Conservation (phyloP, 352 stramenopile species). For the Globisporangium acanthophoron region DNA sequence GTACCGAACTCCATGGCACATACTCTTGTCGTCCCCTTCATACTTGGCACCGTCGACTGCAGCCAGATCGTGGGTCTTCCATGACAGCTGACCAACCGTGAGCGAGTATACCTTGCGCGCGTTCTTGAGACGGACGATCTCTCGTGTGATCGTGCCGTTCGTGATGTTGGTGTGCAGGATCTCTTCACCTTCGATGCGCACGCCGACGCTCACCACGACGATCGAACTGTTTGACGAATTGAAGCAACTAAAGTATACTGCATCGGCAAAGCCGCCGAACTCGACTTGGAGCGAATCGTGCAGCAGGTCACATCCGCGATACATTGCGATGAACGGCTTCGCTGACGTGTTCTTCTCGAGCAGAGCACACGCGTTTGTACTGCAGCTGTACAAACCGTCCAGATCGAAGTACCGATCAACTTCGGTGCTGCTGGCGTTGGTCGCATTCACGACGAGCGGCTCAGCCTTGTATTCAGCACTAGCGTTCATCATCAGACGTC, state of each 20-base stretch:
- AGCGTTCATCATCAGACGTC: background rate
- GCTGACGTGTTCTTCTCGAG: background rate
- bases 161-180: background rate
- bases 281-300: background rate
- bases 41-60: conserved; percentile 9
- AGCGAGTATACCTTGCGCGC: conserved; percentile 18
- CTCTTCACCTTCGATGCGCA: conserved; percentile 6
- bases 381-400: background rate
- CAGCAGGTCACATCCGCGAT: background rate
- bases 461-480: background rate
- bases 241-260: background rate
- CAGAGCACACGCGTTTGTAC: background rate
- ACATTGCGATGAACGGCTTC: background rate
- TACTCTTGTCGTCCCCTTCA: background rate
- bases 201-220: background rate
- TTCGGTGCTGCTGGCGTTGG: background rate
- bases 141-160: background rate
- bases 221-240: background rate
- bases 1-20: conserved; percentile 3
- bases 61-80: conserved; percentile 11
- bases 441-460: background rate
- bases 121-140: conserved; percentile 8
- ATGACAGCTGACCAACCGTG: conserved; percentile 16
- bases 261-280: too few relatives aligned
- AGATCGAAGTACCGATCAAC: conserved; percentile 2